Evolutionary conservation across 148 eudicot genomes (phyloP), one percentile per base, ranked within the genome.

Genomic region (Tetragonia tetragonoides): DNA sequence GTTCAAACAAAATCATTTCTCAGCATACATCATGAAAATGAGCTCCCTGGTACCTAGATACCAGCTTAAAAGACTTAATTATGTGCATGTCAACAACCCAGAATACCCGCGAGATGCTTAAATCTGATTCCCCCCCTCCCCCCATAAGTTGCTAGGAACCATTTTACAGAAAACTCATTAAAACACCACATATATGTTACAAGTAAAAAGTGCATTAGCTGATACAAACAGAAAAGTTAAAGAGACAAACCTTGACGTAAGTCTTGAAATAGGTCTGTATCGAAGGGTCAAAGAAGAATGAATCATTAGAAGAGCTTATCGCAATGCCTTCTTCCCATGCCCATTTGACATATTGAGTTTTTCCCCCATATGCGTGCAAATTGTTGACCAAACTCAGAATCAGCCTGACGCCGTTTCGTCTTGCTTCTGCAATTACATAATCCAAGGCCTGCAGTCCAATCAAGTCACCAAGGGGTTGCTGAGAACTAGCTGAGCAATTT

Each of bases 241-340:
- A 70, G 17, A 60, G 57, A 39, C 10, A 34, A 18, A 95, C 99
- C 99, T 95, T 95, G 77, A 95, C 75, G 77, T 91, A 94, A 84
- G 78, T 85, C 81, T 95, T 95, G 87, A 93, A 95, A 83, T 93
- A 95, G 46, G 73, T 88, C 34, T 95, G 91, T 71, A 90, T 91
- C 42, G 97, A 87, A 61, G 99, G 99, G 77, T 95, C 99, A 81
- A 83, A 95, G 83, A 91, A 96, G 88, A 95, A 95, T 1, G 99
- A 95, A 88, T 95, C 99, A 67, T 95, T 93, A 51, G 97, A 95
- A 81, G 97, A 77, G 82, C 97, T 95, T 69, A 95, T 86, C 77
- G 88, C 97, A 34, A 91, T 70, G 23, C 99, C 99, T 79, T 95
- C 99, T 75, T 90, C 81, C 99, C 97, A 93, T 61, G 99, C 99